Evolutionary conservation across 176 grass and related monocot species (phyloP), one percentile per base, ranked within the genome.

Genomic region (Guadua angustifolia): DNA sequence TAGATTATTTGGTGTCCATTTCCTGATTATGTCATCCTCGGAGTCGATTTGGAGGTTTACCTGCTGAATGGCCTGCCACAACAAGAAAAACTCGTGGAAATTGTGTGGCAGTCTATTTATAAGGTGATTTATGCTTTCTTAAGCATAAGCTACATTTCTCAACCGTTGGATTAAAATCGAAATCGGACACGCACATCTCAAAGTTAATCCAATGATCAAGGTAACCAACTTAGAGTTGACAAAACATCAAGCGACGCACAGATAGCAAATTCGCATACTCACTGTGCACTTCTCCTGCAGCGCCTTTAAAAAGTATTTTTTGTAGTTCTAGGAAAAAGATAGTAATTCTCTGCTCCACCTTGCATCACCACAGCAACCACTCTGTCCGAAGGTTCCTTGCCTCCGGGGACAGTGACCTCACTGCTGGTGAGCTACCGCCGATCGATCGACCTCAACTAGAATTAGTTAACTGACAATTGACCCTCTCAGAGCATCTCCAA

Each of bases 381-480:
- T 74, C 21, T 13, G 33, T 2, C 35, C n/a, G 55, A 71, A 40
- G 42, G 75, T 62, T 10, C n/a, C 22, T 50, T n/a, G 45, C 10
- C 32, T 39, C 22, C 44, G 22, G 32, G 9, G 7, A 14, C 19
- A 38, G 66, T 84, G 68, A 84, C 60, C 75, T 84, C 75, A 51
- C 59, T 12, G 69, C 42, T 24, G 61, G 50, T 80, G 75, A 84
- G 40, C 87, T 80, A 69, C 87, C 74, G 69, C 82, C 17, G 19
- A 29, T 7, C 42, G 5, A 21, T 61, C 72, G 0, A 9, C 21
- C 52, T 61, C 51, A 47, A 4, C n/a, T 74, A 16, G 21, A 59
- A 47, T 57, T 75, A 68, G 69, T 75, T 86, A 59, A 47, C 69
- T 26, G 60, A 74, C 24, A 76, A 35, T 62, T 83, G 66, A 55